A percentile compares a stretch with the other conserved stretches of the same genome.
phyloP scores from a whole-genome alignment of 257 asterid species.

The Leonotis leonurus region DNA sequence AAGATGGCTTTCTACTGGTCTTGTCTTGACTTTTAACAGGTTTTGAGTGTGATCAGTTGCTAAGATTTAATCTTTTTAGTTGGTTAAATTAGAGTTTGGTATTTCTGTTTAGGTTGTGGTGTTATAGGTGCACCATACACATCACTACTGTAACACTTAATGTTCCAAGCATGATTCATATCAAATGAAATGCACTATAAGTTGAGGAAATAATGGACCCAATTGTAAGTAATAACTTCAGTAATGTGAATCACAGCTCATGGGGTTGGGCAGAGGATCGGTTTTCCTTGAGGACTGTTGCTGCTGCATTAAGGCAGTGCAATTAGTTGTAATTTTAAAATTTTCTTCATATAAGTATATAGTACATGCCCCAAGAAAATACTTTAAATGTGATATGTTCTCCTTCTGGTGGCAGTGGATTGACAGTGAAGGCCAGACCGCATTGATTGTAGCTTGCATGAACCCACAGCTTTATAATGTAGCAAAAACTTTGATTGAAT shows the following conservation, averaged over 20 bases:
- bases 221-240: background rate
- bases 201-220: background rate
- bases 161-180: too few relatives aligned
- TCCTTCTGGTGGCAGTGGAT: slow-evolving; percentile 53
- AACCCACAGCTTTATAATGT: slow-evolving; percentile 62
- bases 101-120: background rate
- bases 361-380: background rate
- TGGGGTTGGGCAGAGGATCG: background rate
- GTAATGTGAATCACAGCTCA: background rate
- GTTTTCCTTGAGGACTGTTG: background rate
- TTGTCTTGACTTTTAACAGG: background rate
- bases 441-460: slow-evolving; percentile 79
- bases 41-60: background rate
- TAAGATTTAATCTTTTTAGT: background rate
- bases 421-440: slow-evolving; percentile 85
- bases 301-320: background rate
- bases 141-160: too few relatives aligned
- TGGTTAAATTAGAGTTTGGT: background rate
- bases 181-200: too few relatives aligned
- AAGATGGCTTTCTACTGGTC: background rate
- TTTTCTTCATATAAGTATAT: background rate
- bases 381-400: background rate
- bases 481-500: slow-evolving; percentile 72
- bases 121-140: background rate
- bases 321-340: background rate